phyloP scores from a whole-genome alignment of 768 basidiomycete genomes.

The Boletellus emodensis region DNA sequence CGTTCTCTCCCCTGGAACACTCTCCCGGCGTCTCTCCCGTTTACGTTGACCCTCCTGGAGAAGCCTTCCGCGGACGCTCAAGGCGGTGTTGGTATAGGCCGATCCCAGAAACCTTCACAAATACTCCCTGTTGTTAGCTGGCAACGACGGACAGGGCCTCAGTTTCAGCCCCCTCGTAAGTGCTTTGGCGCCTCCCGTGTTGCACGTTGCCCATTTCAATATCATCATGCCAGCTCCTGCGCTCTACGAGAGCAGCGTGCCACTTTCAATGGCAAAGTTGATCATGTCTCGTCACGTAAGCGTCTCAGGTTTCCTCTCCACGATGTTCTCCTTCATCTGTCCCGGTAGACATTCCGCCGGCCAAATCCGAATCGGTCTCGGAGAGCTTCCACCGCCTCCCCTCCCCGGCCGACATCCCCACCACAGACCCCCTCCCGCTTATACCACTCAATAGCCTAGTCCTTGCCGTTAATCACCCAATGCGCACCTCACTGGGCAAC shows the following conservation, averaged over 20 bases:
- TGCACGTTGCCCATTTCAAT: not conserved
- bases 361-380: slow-evolving; percentile 29
- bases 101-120: slow-evolving; percentile 11
- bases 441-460: slow-evolving; percentile 33
- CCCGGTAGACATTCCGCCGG: slow-evolving; percentile 31
- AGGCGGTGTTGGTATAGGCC: slow-evolving; percentile 2
- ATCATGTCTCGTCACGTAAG: slow-evolving; percentile 52
- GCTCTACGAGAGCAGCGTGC: slow-evolving; percentile 40
- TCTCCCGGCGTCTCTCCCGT: slow-evolving; percentile 28
- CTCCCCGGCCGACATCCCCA: slow-evolving; percentile 21
- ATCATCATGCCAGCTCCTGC: slow-evolving; percentile 34
- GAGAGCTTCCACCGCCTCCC: slow-evolving; percentile 17
- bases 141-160: slow-evolving; percentile 21
- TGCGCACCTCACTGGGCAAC: slow-evolving; percentile 7
- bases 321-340: not conserved
- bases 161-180: slow-evolving; percentile 32
- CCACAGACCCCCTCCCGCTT: slow-evolving; percentile 34
- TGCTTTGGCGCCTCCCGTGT: not conserved
- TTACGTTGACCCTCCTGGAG: slow-evolving; percentile 20
- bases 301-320: slow-evolving; percentile 1
- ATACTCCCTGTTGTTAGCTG: slow-evolving; percentile 20
- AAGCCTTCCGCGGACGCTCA: slow-evolving; percentile 15
- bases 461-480: slow-evolving; percentile 20
- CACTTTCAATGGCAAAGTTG: slow-evolving; percentile 49
- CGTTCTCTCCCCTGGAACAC: slow-evolving; percentile 24